Evolutionary conservation across 495 filamentous ascomycete species (phyloP), one percentile per base, ranked within the genome.

Genomic region (Aspergillus sclerotioniger): DNA sequence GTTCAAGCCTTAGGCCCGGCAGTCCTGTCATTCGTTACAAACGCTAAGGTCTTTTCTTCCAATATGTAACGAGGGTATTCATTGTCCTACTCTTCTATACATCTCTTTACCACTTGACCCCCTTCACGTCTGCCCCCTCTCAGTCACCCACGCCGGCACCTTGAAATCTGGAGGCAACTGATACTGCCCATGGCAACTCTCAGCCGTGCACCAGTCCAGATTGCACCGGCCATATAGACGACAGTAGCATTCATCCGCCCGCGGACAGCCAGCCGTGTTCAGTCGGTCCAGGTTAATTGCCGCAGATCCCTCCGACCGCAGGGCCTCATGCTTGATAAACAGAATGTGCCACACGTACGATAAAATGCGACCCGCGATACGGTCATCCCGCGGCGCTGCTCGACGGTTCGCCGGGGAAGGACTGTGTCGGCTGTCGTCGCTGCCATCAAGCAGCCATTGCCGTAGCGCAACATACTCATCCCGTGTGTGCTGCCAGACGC

Each of bases 321-420:
- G 56, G 77, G 74, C 78, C 37, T 25, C n/a, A 7, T 28, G 47
- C 47, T 50, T 28, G 28, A 83, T 60, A 56, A 78, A 78, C 33
- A 79, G 21, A 43, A 77, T 74, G 61, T 79, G 75, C 75, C 73
- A 79, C 62, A 65, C 2, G 57, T 78, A 79, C 4, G 72, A 75
- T 51, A 79, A 12, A 39, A 79, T 70, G 20, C 74, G 61, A 2
- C 75, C 75, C 13, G 75, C 68, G 32, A 73, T 62, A 16, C 59
- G 61, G 45, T 77, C 76, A 64, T 77, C 72, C 21, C 52, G 47
- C 15, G 71, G 73, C 45, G 75, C 73, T 28, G 45, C 52, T 35
- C 57, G 53, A 51, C 29, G 52, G 49, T 9, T 48, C 47, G 17
- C 46, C 13, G 37, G n/a, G 12, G 13, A 13, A 4, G 33, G 33